Evolutionary conservation across 495 filamentous ascomycete species (phyloP), one percentile per base, ranked within the genome.

Genomic region (Parathielavia hyrcaniae): DNA sequence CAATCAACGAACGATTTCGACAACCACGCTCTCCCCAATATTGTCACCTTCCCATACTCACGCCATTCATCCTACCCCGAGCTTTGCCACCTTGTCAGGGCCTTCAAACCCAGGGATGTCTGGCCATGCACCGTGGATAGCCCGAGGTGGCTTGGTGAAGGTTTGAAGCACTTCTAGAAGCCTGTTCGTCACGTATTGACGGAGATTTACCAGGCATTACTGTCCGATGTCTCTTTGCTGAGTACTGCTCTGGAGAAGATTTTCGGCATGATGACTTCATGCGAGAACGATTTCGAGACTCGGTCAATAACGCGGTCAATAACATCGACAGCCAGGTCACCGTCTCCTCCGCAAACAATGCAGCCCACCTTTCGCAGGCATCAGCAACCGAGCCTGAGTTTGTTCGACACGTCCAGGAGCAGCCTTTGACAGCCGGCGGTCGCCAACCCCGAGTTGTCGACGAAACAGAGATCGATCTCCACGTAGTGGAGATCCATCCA

Each of bases 61-160:
- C 82, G 92, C 2, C 92, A 97, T 70, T 95, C 92, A 0, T 96
- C 89, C 0, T 90, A 92, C 51, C 72, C 73, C 0, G 92, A 97
- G 68, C 77, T 96, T 6, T 87, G 88, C 58, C 68, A 83, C 57
- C 71, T 97, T 0, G 75, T 95, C 5, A 62, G 75, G 5, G 77
- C 76, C 0, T 90, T 96, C 60, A 78, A 74, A 39, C 91, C 90
- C 0, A 80, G 73, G 58, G 89, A 97, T 68, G 75, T 97, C 12
- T 85, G 86, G 71, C 90, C 92, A 5, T 96, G 91, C 66, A 92
- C 90, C 1, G 84, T 91, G 7, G 77, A 91, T 53, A 72, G 79
- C 17, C 58, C 68, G 0, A 71, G 67, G 8, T 95, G 89, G 90
- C 20, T 69, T 6, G 70, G 73, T 45, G 72, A 83, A 44, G 73